Evolutionary conservation across 2,329 filamentous ascomycete genomes (phyloP).

Genomic region (Dactylellina haptotyla): DNA sequence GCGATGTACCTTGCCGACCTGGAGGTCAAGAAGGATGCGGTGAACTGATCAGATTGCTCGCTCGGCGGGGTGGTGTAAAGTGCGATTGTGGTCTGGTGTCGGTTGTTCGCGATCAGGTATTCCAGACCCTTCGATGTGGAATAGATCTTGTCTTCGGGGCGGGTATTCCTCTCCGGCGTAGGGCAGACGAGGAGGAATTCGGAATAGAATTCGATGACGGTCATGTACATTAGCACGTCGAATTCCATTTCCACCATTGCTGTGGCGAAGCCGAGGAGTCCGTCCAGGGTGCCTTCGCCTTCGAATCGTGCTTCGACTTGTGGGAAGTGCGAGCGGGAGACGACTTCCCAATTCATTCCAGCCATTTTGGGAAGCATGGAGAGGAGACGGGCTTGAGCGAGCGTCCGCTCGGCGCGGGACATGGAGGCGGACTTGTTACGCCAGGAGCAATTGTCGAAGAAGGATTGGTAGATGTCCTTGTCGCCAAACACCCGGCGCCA

Average conservation of each 20-base stretch:
- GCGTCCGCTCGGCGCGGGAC: slow-evolving; percentile 46
- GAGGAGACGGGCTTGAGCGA: slow-evolving; percentile 42
- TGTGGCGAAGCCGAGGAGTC: slow-evolving; percentile 46
- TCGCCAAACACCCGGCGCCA: slow-evolving; percentile 52
- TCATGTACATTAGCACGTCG: slow-evolving; percentile 52
- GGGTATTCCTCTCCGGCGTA: slow-evolving; percentile 21
- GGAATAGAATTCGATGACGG: slow-evolving; percentile 50
- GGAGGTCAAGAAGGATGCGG: slow-evolving; percentile 45
- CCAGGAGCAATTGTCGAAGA: slow-evolving; percentile 53
- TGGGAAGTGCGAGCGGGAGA: slow-evolving; percentile 51
- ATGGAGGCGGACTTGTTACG: slow-evolving; percentile 48
- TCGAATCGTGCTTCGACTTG: slow-evolving; percentile 48
- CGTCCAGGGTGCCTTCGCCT: slow-evolving; percentile 48
- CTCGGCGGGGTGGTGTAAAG: slow-evolving; percentile 40
- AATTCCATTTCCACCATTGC: slow-evolving; percentile 53
- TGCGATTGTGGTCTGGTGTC: slow-evolving; percentile 44
- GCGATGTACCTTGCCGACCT: slow-evolving; percentile 49
- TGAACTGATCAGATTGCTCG: slow-evolving; percentile 49
- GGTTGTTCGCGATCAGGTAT: slow-evolving; percentile 49
- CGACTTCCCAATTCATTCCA: slow-evolving; percentile 46
- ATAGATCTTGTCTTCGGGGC: slow-evolving; percentile 27
- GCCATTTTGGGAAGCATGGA: slow-evolving; percentile 52
- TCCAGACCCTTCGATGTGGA: slow-evolving; percentile 45
- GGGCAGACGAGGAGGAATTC: slow-evolving; percentile 47
- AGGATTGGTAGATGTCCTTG: slow-evolving; percentile 50